Evolutionary conservation across 495 filamentous ascomycete species (phyloP), one percentile per base, ranked within the genome.

Genomic region (Corynascus novoguineensis): DNA sequence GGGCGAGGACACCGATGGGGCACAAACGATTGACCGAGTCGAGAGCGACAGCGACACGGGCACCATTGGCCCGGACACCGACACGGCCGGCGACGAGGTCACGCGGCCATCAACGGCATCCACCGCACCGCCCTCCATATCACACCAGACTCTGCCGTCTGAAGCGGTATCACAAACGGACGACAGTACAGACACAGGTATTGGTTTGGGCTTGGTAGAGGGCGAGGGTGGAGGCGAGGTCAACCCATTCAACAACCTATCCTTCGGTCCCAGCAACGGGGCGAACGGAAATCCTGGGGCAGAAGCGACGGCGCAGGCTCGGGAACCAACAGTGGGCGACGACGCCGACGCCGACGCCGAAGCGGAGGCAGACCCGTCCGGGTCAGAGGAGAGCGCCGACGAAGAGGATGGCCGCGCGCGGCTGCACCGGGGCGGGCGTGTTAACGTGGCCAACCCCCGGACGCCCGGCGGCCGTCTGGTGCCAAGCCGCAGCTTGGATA

Each of bases 401-500:
- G 70, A 68, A 3, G 65, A 72, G 11, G 62, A 61, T 21, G 62
- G 65, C 37, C 70, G 68, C 1, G 68, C 70, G 17, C 52, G 76
- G 50, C 64, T 75, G 27, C 73, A 77, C 29, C 69, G 75, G 9
- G 59, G 68, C 9, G 76, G 77, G 4, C 60, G 79, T 1, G 80
- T 83, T 28, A 81, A 81, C 45, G 74, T 83, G 4, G 74, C 73
- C 1, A 79, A 83, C 60, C 80, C 80, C 11, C 68, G 78, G 40
- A 83, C 79, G 6, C 79, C 79, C 0, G 77, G 78, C 10, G 78
- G 79, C 1, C 61, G 73, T 32, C 42, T 71, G 24, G 67, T 78
- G 24, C 71, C 74, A 11, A 79, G 76, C 50, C 62, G 76, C 62
- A 79, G 76, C 54, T 41, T 79, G 45, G 76, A 79, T 47, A 71